Evolutionary conservation across 495 filamentous ascomycete species (phyloP).

Genomic region (Hypoxylon crocopeplum): DNA sequence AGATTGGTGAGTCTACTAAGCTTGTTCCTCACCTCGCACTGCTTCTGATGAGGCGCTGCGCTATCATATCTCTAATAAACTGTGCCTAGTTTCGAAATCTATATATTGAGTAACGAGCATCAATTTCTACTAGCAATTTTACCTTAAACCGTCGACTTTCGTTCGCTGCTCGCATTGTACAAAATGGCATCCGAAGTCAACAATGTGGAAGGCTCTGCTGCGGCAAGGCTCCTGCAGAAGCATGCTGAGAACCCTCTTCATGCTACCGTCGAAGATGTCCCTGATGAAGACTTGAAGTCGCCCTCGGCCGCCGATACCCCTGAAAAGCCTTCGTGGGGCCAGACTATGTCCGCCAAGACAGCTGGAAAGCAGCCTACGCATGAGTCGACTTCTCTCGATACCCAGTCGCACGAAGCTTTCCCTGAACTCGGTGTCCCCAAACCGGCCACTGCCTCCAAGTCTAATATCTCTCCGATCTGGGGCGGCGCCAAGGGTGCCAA

Average conservation of each 20-base stretch:
- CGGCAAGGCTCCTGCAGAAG: slow-evolving; percentile 78
- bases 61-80: not conserved
- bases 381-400: slow-evolving; percentile 67
- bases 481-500: slow-evolving; percentile 53
- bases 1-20: slow-evolving; percentile 25
- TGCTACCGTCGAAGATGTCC: slow-evolving; percentile 76
- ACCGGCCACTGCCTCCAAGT: slow-evolving; percentile 60
- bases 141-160: slow-evolving; percentile 5
- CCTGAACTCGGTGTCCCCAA: slow-evolving; percentile 79
- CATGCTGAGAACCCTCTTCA: slow-evolving; percentile 74
- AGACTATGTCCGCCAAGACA: slow-evolving; percentile 60
- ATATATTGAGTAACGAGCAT: slow-evolving; percentile 20
- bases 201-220: slow-evolving; percentile 59
- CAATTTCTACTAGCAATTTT: not conserved
- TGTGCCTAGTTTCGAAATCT: slow-evolving; percentile 4
- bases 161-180: slow-evolving; percentile 6
- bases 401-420: slow-evolving; percentile 87
- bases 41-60: no score
- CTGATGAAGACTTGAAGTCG: slow-evolving; percentile 75
- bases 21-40: not conserved
- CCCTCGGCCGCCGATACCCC: slow-evolving; percentile 42
- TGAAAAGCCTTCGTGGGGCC: slow-evolving; percentile 48
- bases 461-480: slow-evolving; percentile 68
- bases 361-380: slow-evolving; percentile 67
- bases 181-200: slow-evolving; percentile 48